Evolutionary conservation across 2,329 filamentous ascomycete genomes (phyloP), one percentile per base, ranked within the genome.

Genomic region (Cordyceps sp.): DNA sequence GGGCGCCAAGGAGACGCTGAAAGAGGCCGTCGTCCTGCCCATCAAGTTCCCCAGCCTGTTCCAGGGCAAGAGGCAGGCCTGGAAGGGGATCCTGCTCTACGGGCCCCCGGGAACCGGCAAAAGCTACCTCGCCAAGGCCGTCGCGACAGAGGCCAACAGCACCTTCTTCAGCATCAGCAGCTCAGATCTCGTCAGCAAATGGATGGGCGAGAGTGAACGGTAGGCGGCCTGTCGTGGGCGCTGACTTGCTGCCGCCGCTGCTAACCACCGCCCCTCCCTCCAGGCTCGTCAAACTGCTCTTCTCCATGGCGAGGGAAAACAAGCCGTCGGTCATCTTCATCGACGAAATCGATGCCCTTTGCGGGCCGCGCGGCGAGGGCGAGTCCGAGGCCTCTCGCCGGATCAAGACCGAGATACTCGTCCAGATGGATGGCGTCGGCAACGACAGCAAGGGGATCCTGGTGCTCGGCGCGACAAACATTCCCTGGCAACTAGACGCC

Each of bases 121-220:
- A 65, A 90, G 81, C 64, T 94, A 94, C 55, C 64, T 98, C 33
- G 90, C 90, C 39, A 98, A 96, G 57, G 90, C 90, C 3, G 88
- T 98, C 31, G 90, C 90, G 33, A 98, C 90, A 14, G 90, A 98
- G 58, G 90, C 90, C 36, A 96, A 98, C 57, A 94, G 86, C 57
- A 96, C 90, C 4, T 98, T 98, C 54, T 98, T 98, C 69, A 94
- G 85, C 49, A 88, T 98, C 42, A 93, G 83, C 59, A 93, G 83
- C 66, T 93, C 84, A 50, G 90, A 98, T 53, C 57, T 98, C 55
- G 90, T 98, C 38, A 93, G 84, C 55, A 98, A 98, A 54, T 98
- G 90, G 90, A 98, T 98, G 90, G 90, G 90, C 62, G 90, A 98
- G 59, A 92, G 82, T 65, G 90, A 98, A 73, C 74, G 85, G 83